Base-by-base conservation (phyloP, 129 eudicot genomes). In the Chrysanthemum seticuspe region DNA sequence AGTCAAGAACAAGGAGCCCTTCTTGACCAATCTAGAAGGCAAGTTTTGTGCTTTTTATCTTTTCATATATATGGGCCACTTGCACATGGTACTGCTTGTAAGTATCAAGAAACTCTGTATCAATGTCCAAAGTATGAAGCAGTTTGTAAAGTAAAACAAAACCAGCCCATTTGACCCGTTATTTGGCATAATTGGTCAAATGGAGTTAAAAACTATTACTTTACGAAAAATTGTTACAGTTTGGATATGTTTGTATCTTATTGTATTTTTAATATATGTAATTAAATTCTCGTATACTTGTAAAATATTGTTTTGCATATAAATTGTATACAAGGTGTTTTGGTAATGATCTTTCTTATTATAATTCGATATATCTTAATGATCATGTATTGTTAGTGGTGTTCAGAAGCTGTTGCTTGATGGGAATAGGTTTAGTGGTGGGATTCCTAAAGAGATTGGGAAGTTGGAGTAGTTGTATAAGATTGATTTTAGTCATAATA, bases 11-110 rank as follows among this genome's bases (percentile, higher is more conserved):
- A 87, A 51, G 91, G 73, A 11, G 96, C 84, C n/a, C n/a, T 87
- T 74, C 94, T 90, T 79, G 84, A 81, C 72, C 86, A 74, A 74
- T 76, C 94, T 83, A 90, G 85, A 83, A 85, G 96, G 96, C 85
- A 67, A 56, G 68, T 65, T 82, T 74, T 66, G 58, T 73, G 55
- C 47, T 67, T 59, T 52, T 27, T 44, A 25, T 31, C 18, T 40
- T 69, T 69, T 63, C 49, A 31, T 50, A 52, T 63, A 64, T 23
- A 62, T 47, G 60, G 58, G 27, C 51, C 69, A 40, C 23, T n/a
- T 36, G 69, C 27, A 14, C 27, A 34, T 65, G 51, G 15, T 36
- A 59, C 5, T 23, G 65, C 36, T 40, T 65, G 14, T n/a, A 65
- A 65, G 2, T 23, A 36, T 44, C 54, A 44, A 65, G 54, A 65